Evolutionary conservation across 176 grass and related monocot species (phyloP).

Genomic region (Lolium rigidum): DNA sequence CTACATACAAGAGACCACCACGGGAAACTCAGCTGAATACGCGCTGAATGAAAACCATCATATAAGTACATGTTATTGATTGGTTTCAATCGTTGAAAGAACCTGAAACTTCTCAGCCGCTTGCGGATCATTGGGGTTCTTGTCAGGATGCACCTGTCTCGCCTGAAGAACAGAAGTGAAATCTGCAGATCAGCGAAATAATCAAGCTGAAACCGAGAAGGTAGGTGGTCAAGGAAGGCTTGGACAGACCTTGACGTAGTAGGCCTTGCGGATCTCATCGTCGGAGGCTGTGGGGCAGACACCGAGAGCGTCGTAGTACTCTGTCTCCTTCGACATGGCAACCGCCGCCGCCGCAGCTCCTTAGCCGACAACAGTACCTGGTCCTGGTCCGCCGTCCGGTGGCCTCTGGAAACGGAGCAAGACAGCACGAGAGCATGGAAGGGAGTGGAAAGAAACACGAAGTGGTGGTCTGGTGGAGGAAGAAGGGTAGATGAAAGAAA

Average conservation of each 20-base stretch:
- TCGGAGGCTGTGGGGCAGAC: slow-evolving; percentile 72
- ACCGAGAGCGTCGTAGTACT: slow-evolving; percentile 95
- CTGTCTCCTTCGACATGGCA: slow-evolving; percentile 89
- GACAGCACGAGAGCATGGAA: slow-evolving; percentile 23
- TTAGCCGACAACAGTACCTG: slow-evolving; percentile 22
- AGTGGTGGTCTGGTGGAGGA: slow-evolving; percentile 22
- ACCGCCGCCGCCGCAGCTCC: slow-evolving; percentile 17
- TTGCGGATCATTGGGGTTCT: slow-evolving; percentile 74
- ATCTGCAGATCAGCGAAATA: background rate
- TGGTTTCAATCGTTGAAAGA: background rate
- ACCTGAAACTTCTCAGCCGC: slow-evolving; percentile 94
- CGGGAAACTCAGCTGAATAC: slow-evolving; percentile 26
- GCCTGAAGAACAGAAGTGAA: slow-evolving; percentile 47
- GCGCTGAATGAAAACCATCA: background rate
- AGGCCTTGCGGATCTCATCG: slow-evolving; percentile 96
- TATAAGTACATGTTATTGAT: background rate
- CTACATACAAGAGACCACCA: slow-evolving; percentile 40
- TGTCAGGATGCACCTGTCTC: slow-evolving; percentile 86
- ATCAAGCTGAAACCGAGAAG: background rate
- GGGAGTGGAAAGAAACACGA: slow-evolving; percentile 4
- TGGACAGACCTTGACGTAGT: slow-evolving; percentile 81
- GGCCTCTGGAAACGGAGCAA: slow-evolving; percentile 7
- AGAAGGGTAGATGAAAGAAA: slow-evolving; percentile 16
- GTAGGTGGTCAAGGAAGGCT: background rate
- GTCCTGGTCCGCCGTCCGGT: background rate